phyloP scores from a whole-genome alignment of 805 yeast species.

The Wickerhamiella nectarea region DNA sequence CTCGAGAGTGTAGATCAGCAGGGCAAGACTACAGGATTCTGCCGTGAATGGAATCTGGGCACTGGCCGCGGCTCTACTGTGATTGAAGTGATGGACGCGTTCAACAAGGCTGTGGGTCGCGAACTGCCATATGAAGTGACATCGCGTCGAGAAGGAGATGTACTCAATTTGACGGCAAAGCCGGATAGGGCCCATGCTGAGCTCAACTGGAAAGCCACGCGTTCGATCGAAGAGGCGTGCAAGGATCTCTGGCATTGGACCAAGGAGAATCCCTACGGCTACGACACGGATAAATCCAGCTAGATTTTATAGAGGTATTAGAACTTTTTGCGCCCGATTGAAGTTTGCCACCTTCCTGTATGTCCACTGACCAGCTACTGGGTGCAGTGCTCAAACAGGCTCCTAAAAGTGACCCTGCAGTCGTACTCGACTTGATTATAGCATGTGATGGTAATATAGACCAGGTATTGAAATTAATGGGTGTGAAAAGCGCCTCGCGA shows the following conservation, averaged over 20 bases:
- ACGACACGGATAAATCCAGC: conserved; percentile 17
- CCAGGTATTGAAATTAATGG: conserved; percentile 31
- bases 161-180: conserved; percentile 57
- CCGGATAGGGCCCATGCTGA: conserved; percentile 54
- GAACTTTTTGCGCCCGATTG: too few species aligned
- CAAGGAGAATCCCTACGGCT: conserved; percentile 52
- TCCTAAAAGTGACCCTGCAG: conserved; percentile 32
- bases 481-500: conserved; percentile 11
- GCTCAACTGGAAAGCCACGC: conserved; percentile 48
- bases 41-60: conserved; percentile 73
- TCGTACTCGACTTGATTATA: conserved; percentile 37
- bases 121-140: conserved; percentile 51
- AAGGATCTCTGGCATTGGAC: conserved; percentile 71
- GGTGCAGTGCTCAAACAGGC: conserved; percentile 23
- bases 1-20: conserved; percentile 26
- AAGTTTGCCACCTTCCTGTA: conserved; percentile 1
- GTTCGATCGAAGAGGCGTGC: conserved; percentile 50
- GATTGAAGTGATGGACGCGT: conserved; percentile 52
- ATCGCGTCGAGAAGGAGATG: conserved; percentile 65
- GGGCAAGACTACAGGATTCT: conserved; percentile 32
- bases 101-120: conserved; percentile 49
- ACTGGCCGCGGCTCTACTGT: conserved; percentile 74
- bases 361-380: conserved; percentile 18
- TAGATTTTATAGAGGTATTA: neutral
- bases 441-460: conserved; percentile 42